Evolutionary conservation across 31 red algal species (phyloP), one percentile per base, ranked within the genome.

Genomic region (Endocladia muricata): DNA sequence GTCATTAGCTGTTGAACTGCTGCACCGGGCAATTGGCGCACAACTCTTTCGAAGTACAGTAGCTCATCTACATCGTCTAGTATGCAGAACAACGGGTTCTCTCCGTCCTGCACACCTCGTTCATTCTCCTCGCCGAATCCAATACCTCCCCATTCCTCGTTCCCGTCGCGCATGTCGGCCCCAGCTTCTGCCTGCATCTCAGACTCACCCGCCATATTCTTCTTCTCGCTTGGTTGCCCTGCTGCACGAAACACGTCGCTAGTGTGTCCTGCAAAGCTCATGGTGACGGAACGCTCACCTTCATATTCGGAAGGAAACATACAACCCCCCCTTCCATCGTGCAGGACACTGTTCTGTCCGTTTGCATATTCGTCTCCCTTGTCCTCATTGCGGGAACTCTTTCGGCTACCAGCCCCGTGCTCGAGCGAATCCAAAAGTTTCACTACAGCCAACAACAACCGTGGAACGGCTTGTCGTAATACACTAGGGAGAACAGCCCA

Each of bases 21-120:
- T 42, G 35, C 21, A 22, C 40, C 40, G 13, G 68, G 35, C 37
- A 72, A 48, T 43, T 33, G 34, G 21, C 19, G 22, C 35, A 72
- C 41, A 22, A 72, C 68, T n/a, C 38, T 26, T 5, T 72, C 68
- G 26, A 72, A 72, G 68, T 30, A 72, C 37, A 72, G 68, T 9
- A 72, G 0, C 41, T 72, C 68, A 49, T 72, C 68, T 21, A 72
- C 40, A 3, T 72, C 68, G 7, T 1, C 40, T 23, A 72, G 37
- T n/a, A 72, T 48, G 68, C 9, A 42, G 31, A 72, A 72, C 68
- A 72, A 49, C 8, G 41, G 40, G 40, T 72, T 48, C 37, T 72
- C 68, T 21, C 68, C 68, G 3, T 44, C 37, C 3, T 72, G 31
- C 33, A 35, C 33, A 33, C 21, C 25, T 9, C 38, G 31, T n/a